phyloP scores from a whole-genome alignment of 352 stramenopile species.

The Elongisporangium undulatum region DNA sequence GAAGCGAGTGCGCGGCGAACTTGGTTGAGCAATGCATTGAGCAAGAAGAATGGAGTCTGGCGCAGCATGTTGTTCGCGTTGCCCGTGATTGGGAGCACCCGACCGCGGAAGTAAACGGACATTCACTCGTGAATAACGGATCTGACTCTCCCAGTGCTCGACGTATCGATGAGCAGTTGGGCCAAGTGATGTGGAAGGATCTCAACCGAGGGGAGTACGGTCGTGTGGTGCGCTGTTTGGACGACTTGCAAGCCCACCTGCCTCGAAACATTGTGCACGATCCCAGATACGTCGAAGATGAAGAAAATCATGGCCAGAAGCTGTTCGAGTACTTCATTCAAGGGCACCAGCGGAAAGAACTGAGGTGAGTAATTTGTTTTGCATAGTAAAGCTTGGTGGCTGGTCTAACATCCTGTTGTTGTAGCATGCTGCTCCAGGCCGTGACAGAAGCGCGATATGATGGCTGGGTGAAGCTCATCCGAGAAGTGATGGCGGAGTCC shows the following conservation, averaged over 20 bases:
- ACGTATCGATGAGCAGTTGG: constrained; percentile 60
- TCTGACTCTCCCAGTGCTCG: neutral
- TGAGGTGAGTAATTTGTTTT: constrained; percentile 19
- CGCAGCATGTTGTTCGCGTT: constrained; percentile 75
- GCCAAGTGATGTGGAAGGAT: constrained; percentile 44
- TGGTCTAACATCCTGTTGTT: neutral
- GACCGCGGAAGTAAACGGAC: neutral
- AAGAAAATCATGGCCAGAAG: constrained; percentile 17
- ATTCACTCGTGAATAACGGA: neutral
- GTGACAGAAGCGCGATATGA: constrained; percentile 51
- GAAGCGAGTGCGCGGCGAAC: constrained; percentile 55
- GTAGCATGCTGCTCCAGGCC: constrained; percentile 46
- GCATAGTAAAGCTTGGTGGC: neutral
- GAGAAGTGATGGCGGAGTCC: constrained; percentile 33
- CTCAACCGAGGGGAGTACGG: constrained; percentile 59
- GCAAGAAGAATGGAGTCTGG: constrained; percentile 69
- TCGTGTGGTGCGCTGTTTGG: constrained; percentile 56
- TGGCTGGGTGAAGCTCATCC: constrained; percentile 32
- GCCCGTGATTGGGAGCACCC: constrained; percentile 71
- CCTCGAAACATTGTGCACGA: constrained; percentile 22
- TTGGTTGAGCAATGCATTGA: constrained; percentile 68
- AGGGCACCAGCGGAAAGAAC: constrained; percentile 31
- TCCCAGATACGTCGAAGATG: constrained; percentile 13
- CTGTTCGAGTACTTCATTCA: constrained; percentile 39
- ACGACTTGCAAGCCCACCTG: constrained; percentile 60